Base-by-base conservation (phyloP, 495 filamentous ascomycete species). In the Lophiostoma macrostomum region DNA sequence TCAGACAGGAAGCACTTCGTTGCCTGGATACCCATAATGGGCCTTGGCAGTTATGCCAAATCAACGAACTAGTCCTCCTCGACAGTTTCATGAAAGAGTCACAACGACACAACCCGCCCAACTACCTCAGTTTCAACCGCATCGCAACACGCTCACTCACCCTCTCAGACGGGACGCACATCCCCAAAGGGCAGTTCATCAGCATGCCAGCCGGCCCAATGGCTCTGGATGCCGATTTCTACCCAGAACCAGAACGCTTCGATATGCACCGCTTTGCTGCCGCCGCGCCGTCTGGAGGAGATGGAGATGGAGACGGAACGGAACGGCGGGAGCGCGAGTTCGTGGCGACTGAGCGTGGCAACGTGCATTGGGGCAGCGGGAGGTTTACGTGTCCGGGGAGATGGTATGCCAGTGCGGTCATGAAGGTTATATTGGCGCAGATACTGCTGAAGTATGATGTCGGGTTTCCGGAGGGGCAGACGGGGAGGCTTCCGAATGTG, bases 331-430 rank as follows among this genome's bases (percentile, higher is more conserved):
- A 25, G 5, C 43, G 41, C 19, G 49, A 52, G 25, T 38, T 52
- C 27, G 38, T 43, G 2, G 27, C 37, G 14, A 52, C 23, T 14
- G 38, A 52, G 27, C 28, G 16, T n/a, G 27, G 38, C 8, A 52
- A 52, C 19, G 16, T 52, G 10, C 32, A 52, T 19, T 52, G 49
- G 49, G 49, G 49, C 12, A 8, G 24, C 12, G 49, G 49, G 4
- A 11, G 34, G 5, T 34, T 41, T 28, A 52, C 49, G 7, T 52
- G 49, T 34, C 49, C 49, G 1, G 49, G 49, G 13, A 52, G 49
- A 43, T 52, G 49, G 49, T 52, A 52, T 29, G 49, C 49, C 8
- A 43, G 36, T 24, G 49, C 49, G 4, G 34, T 43, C 4, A 34
- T 52, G 49, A 43, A 52, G 37, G n/a, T 32, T 16, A 42, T 52